A percentile compares a stretch with the other conserved stretches of the same genome.
phyloP scores from a whole-genome alignment of 2,329 filamentous ascomycete species.

The Juglanconis juglandina region DNA sequence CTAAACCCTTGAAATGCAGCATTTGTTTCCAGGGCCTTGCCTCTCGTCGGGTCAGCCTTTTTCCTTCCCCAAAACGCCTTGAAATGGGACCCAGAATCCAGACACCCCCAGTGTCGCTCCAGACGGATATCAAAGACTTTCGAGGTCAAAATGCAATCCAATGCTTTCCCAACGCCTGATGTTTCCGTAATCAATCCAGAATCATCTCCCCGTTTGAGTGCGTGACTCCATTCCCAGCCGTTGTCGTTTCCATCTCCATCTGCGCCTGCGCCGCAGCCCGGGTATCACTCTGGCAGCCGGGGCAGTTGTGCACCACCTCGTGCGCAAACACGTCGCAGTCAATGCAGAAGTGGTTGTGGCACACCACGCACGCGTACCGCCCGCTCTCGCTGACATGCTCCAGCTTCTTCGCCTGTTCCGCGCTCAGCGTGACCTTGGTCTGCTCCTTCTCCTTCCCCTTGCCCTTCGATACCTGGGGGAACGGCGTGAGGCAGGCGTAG shows the following conservation, averaged over 20 bases:
- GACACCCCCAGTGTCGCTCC: neutral
- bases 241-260: neutral
- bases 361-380: slow-evolving; percentile 86
- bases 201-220: slow-evolving; percentile 42
- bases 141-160: neutral
- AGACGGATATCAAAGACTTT: neutral
- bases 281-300: slow-evolving; percentile 69
- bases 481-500: slow-evolving; percentile 71
- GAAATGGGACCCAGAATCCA: slow-evolving; percentile 17
- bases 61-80: neutral
- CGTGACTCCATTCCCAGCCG: slow-evolving; percentile 10
- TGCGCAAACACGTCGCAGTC: slow-evolving; percentile 96
- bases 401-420: slow-evolving; percentile 24
- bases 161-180: neutral
- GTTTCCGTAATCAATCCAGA: slow-evolving; percentile 32
- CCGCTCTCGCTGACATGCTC: slow-evolving; percentile 80
- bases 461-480: slow-evolving; percentile 49
- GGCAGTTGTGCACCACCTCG: slow-evolving; percentile 92
- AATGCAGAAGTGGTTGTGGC: slow-evolving; percentile 89
- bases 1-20: neutral
- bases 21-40: neutral
- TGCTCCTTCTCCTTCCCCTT: slow-evolving; percentile 17
- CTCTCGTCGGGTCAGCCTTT: neutral
- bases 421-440: slow-evolving; percentile 17
- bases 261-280: slow-evolving; percentile 24